A percentile compares a stretch with the other conserved stretches of the same genome.
Evolutionary conservation across 2,329 filamentous ascomycete species (phyloP).

Genomic region (Colletotrichum kahawae): DNA sequence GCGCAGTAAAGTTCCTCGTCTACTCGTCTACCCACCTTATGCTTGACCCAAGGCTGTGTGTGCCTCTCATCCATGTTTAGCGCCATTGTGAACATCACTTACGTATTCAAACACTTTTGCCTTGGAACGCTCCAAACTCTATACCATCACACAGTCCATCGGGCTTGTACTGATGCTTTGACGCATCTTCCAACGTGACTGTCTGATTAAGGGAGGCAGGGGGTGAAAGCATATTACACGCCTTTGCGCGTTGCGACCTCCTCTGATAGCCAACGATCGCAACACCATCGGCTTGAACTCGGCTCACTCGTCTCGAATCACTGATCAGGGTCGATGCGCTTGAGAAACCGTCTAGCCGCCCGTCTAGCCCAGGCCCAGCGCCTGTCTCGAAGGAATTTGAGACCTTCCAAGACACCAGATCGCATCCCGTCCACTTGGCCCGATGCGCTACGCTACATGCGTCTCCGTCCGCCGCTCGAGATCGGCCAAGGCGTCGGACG

Average conservation of each 20-base stretch:
- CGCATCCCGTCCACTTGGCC: neutral
- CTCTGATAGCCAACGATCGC: too few species aligned
- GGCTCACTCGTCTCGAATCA: neutral
- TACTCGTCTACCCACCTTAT: neutral
- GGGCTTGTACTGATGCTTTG: neutral
- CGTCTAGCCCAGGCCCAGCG: neutral
- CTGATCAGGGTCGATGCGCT: neutral
- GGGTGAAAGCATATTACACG: neutral
- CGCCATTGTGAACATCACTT: constrained; percentile 4
- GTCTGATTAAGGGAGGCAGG: neutral
- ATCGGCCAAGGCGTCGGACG: constrained; percentile 11
- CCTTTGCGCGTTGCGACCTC: neutral
- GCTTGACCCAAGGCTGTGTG: neutral
- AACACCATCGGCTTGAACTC: neutral
- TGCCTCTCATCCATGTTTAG: neutral
- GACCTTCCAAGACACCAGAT: neutral
- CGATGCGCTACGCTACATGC: neutral
- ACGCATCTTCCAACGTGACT: neutral
- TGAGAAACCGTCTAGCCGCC: neutral
- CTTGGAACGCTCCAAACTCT: constrained; percentile 21
- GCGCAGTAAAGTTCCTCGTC: neutral
- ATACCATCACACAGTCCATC: neutral
- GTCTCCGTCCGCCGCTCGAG: neutral
- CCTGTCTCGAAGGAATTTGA: neutral
- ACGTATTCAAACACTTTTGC: constrained; percentile 8